These are phyloP conservation scores for Globisporangium recalcitrans DNA, from an alignment of 352 stramenopile species.

Conservation along the genomic window DNA sequence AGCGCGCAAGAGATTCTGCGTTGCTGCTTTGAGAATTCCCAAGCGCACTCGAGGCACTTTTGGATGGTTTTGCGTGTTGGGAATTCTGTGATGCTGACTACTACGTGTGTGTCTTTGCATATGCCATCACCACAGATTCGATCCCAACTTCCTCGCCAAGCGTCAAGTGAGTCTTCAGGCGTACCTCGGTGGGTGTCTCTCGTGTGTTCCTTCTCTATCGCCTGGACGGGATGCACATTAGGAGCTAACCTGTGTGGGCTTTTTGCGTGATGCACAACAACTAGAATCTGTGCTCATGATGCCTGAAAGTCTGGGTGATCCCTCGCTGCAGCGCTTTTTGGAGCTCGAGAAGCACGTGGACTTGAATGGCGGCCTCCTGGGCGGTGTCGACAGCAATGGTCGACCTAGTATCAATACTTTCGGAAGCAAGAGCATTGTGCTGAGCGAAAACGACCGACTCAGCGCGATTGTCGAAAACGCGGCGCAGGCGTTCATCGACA, in stretches of 20 bases:
- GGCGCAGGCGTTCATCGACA: slow-evolving; percentile 77
- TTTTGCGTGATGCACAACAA: background rate
- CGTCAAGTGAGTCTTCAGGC: slow-evolving; percentile 68
- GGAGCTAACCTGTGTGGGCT: background rate
- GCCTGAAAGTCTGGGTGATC: slow-evolving; percentile 70
- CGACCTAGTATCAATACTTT: slow-evolving; percentile 37
- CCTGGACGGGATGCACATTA: background rate
- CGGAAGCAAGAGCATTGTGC: slow-evolving; percentile 40
- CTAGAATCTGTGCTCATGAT: slow-evolving; percentile 55
- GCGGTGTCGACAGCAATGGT: slow-evolving; percentile 34
- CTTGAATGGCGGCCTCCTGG: slow-evolving; percentile 42
- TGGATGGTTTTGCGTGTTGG: background rate
- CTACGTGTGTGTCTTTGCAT: background rate
- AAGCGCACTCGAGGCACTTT: background rate
- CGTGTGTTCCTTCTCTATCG: background rate
- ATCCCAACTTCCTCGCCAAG: slow-evolving; percentile 78
- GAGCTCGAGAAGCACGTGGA: slow-evolving; percentile 80
- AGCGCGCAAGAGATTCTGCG: slow-evolving; percentile 6
- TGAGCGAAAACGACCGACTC: slow-evolving; percentile 75
- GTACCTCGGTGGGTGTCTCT: slow-evolving; percentile 50
- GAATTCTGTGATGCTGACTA: slow-evolving; percentile 11
- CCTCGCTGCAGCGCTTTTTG: slow-evolving; percentile 71
- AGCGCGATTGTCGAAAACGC: slow-evolving; percentile 74
- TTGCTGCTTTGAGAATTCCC: slow-evolving; percentile 31
- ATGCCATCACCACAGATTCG: slow-evolving; percentile 40